These are phyloP conservation scores for Phytophthora meadii DNA, from an alignment of 352 stramenopile genomes.

Conservation along the genomic window DNA sequence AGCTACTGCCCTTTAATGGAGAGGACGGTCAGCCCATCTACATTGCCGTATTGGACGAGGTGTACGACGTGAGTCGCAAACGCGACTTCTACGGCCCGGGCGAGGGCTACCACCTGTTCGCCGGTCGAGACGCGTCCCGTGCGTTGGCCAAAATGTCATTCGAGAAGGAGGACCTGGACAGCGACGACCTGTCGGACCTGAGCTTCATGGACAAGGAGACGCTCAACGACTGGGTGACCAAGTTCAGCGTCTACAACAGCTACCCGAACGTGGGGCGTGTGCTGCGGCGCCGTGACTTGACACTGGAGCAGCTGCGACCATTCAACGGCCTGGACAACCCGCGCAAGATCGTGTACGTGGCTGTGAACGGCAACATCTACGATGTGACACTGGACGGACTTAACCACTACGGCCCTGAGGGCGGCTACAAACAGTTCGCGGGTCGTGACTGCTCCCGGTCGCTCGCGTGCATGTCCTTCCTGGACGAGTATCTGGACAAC, in stretches of 20 bases:
- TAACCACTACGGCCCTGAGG: constrained; percentile 94
- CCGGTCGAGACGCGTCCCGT: constrained; percentile 93
- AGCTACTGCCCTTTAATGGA: constrained; percentile 93
- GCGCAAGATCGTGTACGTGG: constrained; percentile 94
- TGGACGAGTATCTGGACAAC: constrained; percentile 94
- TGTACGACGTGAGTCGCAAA: constrained; percentile 97
- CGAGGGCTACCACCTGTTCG: constrained; percentile 97
- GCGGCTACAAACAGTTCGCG: constrained; percentile 96
- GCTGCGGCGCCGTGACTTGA: constrained; percentile 77
- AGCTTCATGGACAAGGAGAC: constrained; percentile 88
- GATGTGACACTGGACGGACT: constrained; percentile 96
- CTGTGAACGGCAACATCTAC: constrained; percentile 95
- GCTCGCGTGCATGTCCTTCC: constrained; percentile 97
- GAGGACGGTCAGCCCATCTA: constrained; percentile 94
- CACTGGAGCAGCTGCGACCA: constrained; percentile 83
- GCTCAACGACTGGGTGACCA: constrained; percentile 94
- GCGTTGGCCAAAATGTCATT: constrained; percentile 97
- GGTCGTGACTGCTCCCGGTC: constrained; percentile 95
- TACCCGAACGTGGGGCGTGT: constrained; percentile 96
- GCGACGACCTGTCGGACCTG: constrained; percentile 73
- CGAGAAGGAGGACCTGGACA: constrained; percentile 93
- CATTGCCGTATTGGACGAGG: constrained; percentile 93
- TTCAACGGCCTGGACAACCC: constrained; percentile 87
- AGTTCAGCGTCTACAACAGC: constrained; percentile 96
- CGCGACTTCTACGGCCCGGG: constrained; percentile 96